phyloP scores from a whole-genome alignment of 495 filamentous ascomycete species.

The Hypoxylon crocopeplum region DNA sequence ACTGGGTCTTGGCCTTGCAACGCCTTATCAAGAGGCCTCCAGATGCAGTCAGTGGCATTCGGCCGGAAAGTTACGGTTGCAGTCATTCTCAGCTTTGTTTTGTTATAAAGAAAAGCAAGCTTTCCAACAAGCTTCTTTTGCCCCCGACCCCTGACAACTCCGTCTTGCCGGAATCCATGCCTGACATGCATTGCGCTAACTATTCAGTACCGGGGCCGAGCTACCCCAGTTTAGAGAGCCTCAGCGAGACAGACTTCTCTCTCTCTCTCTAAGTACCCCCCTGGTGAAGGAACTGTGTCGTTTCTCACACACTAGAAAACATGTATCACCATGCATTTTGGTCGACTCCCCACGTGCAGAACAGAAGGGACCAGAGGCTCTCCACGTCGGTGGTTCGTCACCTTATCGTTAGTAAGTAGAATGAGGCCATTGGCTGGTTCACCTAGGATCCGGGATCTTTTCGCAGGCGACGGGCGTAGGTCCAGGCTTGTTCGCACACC shows the following conservation, averaged over 20 bases:
- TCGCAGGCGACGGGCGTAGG: background rate
- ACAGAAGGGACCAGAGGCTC: background rate
- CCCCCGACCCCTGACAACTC: background rate
- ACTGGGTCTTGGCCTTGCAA: conserved; percentile 14
- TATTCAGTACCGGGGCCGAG: too few species aligned
- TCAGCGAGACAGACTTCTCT: too few species aligned
- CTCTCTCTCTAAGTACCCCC: too few species aligned
- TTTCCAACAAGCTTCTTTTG: conserved; percentile 10
- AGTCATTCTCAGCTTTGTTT: too few species aligned
- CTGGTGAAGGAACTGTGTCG: conserved; percentile 9
- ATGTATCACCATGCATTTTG: background rate
- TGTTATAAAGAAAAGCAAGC: conserved; percentile 20
- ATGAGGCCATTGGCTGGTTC: conserved; percentile 2
- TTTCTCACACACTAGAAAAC: conserved; percentile 7
- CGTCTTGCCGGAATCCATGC: background rate
- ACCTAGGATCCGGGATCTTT: conserved; percentile 23
- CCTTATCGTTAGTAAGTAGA: conserved; percentile 15
- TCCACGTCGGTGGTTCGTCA: conserved; percentile 16
- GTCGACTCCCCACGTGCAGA: conserved; percentile 13
- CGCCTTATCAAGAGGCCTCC: conserved; percentile 5
- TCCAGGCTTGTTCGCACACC: conserved; percentile 8
- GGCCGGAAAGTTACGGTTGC: background rate
- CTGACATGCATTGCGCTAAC: too few species aligned
- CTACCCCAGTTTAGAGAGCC: conserved; percentile 9
- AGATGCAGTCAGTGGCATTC: background rate